Conservation (phyloP, 2,329 filamentous ascomycete species). For the Alternaria metachromatica region DNA sequence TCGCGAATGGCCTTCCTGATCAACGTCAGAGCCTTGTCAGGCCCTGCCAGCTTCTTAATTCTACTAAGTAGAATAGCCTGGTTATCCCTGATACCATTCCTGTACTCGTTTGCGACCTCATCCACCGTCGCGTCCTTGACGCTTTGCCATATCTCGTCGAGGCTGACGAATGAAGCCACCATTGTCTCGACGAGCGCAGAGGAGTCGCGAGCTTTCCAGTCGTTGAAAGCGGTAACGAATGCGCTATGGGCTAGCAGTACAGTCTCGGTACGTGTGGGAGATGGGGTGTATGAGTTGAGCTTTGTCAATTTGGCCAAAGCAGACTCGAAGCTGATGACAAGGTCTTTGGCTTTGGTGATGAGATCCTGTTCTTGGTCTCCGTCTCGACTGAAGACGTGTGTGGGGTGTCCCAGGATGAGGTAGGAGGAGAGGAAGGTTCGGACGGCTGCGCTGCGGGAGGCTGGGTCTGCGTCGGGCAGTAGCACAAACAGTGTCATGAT, state of each 20-base stretch:
- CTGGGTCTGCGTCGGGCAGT: slow-evolving; percentile 62
- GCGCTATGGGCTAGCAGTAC: slow-evolving; percentile 74
- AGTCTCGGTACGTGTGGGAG: slow-evolving; percentile 65
- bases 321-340: slow-evolving; percentile 79
- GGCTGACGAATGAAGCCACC: slow-evolving; percentile 84
- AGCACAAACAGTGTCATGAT: slow-evolving; percentile 74
- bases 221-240: slow-evolving; percentile 79
- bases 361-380: slow-evolving; percentile 73
- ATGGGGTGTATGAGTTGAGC: slow-evolving; percentile 71
- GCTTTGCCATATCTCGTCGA: slow-evolving; percentile 83
- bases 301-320: slow-evolving; percentile 70
- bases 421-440: slow-evolving; percentile 81
- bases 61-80: slow-evolving; percentile 79
- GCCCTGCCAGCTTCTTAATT: slow-evolving; percentile 78
- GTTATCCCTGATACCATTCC: slow-evolving; percentile 80
- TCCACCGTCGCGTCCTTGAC: slow-evolving; percentile 80
- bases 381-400: slow-evolving; percentile 78
- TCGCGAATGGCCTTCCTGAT: slow-evolving; percentile 78
- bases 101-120: slow-evolving; percentile 76
- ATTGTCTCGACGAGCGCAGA: slow-evolving; percentile 80
- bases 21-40: slow-evolving; percentile 72
- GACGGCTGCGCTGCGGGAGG: slow-evolving; percentile 69
- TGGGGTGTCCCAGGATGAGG: slow-evolving; percentile 79
- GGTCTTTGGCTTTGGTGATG: slow-evolving; percentile 77
- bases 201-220: slow-evolving; percentile 83